These are phyloP conservation scores for Phoma sp. DNA, from an alignment of 2,329 filamentous ascomycete genomes.

Conservation along the genomic window DNA sequence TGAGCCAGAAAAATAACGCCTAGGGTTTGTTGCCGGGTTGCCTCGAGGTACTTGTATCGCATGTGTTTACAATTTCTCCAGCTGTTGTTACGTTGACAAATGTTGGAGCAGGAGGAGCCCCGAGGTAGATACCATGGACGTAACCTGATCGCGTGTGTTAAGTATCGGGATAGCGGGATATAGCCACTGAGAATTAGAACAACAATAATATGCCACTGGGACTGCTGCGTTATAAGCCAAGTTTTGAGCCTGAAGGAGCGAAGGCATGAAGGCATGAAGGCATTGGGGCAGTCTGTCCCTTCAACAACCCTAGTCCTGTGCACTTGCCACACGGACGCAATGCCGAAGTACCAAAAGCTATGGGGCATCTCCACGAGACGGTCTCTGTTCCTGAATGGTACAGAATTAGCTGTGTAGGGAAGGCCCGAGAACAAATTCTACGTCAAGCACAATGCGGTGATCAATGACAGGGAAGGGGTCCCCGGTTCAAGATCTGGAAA, in stretches of 20 bases:
- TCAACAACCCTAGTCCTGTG: conserved; percentile 49
- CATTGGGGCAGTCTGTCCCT: conserved; percentile 47
- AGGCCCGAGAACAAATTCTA: conserved; percentile 51
- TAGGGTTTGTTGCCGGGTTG: conserved; percentile 45
- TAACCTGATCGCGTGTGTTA: conserved; percentile 49
- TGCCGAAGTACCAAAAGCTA: conserved; percentile 49
- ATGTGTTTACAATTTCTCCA: conserved; percentile 50
- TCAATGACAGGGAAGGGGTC: conserved; percentile 48
- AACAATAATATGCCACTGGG: conserved; percentile 40
- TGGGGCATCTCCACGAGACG: conserved; percentile 51
- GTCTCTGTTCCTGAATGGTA: conserved; percentile 52
- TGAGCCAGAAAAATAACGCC: conserved; percentile 50
- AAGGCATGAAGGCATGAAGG: conserved; percentile 51
- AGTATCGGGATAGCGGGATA: conserved; percentile 48
- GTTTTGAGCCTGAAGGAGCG: conserved; percentile 43
- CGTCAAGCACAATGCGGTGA: conserved; percentile 55
- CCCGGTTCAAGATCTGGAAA: conserved; percentile 49
- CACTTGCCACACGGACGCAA: conserved; percentile 52
- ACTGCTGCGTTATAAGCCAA: conserved; percentile 49
- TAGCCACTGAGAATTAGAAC: conserved; percentile 32
- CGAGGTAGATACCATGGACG: conserved; percentile 33
- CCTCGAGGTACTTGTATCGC: conserved; percentile 48
- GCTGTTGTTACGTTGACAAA: conserved; percentile 52
- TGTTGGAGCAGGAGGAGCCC: conserved; percentile 47
- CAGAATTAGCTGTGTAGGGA: conserved; percentile 51